A percentile compares a stretch with the other conserved stretches of the same genome.
phyloP scores from a whole-genome alignment of 257 asterid genomes.

The Lithospermum erythrorhizon region DNA sequence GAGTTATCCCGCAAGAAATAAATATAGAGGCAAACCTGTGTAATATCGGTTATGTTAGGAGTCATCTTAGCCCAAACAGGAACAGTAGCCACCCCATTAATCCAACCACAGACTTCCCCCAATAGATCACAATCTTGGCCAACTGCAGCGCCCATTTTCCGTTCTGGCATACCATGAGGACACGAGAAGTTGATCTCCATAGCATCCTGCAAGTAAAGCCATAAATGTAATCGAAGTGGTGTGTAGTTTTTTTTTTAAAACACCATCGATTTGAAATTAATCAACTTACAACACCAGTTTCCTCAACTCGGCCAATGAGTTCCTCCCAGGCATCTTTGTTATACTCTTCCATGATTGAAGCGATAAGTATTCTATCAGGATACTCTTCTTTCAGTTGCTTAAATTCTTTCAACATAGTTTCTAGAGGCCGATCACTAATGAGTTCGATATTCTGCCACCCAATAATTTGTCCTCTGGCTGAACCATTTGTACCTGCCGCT shows the following conservation, averaged over 20 bases:
- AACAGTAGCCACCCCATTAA: conserved; percentile 75
- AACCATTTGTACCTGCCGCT: conserved; percentile 67
- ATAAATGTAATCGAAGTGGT: conserved; percentile 2
- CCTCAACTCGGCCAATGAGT: conserved; percentile 78
- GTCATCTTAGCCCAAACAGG: conserved; percentile 99
- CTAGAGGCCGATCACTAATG: conserved; percentile 87
- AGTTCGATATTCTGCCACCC: conserved; percentile 97
- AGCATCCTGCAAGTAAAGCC: conserved; percentile 50
- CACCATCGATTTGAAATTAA: background rate
- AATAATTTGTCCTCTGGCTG: conserved; percentile 72
- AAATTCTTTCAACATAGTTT: conserved; percentile 82
- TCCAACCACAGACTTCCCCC: conserved; percentile 92
- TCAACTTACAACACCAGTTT: conserved; percentile 76
- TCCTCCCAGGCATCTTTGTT: conserved; percentile 88
- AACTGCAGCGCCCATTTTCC: conserved; percentile 97
- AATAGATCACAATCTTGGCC: conserved; percentile 88
- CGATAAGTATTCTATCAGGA: conserved; percentile 90
- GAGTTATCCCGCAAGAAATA: conserved; percentile 1
- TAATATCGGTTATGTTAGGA: conserved; percentile 81
- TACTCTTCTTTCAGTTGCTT: conserved; percentile 73
- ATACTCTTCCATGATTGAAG: conserved; percentile 95
- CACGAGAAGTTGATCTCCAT: conserved; percentile 84
- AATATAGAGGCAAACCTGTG: conserved; percentile 37
- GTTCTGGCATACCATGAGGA: conserved; percentile 99
- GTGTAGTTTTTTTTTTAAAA: background rate